Conservation (phyloP, 1,139 yeast genomes). For the Hemisphaericaspora xylanilytica region DNA sequence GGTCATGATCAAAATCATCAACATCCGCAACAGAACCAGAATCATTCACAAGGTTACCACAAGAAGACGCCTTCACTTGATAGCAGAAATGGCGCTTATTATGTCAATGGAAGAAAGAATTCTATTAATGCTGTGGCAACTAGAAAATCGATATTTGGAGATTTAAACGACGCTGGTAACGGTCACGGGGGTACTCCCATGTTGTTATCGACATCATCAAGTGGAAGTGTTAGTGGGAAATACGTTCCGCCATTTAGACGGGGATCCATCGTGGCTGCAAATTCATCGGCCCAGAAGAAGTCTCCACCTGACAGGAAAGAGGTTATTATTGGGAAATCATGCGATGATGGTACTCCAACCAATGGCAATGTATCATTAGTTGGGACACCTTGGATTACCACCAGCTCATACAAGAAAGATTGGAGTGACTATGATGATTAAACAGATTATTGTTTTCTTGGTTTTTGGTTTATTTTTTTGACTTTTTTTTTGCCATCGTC, state of each 20-base stretch:
- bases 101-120: conserved; percentile 4
- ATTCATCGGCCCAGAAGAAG: not conserved
- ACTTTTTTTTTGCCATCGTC: not conserved
- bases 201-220: conserved; percentile 18
- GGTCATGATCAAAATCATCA: conserved; percentile 4
- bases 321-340: conserved; percentile 5
- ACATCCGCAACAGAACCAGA: not conserved
- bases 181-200: not conserved
- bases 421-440: conserved; percentile 35
- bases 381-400: conserved; percentile 10
- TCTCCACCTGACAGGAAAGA: conserved; percentile 2
- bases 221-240: conserved; percentile 42
- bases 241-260: conserved; percentile 73
- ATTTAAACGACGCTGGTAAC: not conserved
- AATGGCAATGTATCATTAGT: conserved; percentile 31
- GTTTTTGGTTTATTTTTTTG: not conserved
- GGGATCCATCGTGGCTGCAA: conserved; percentile 24
- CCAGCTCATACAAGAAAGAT: conserved; percentile 23
- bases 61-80: conserved; percentile 1
- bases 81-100: not conserved
- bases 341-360: conserved; percentile 7
- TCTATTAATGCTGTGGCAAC: conserved; percentile 5
- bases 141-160: conserved; percentile 10
- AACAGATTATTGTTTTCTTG: not conserved
- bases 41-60: conserved; percentile 5